Percentiles rank a stretch among this genome's conserved stretches.
Evolutionary conservation across 768 basidiomycete genomes (phyloP).

Genomic region (Lactifluus volemus): DNA sequence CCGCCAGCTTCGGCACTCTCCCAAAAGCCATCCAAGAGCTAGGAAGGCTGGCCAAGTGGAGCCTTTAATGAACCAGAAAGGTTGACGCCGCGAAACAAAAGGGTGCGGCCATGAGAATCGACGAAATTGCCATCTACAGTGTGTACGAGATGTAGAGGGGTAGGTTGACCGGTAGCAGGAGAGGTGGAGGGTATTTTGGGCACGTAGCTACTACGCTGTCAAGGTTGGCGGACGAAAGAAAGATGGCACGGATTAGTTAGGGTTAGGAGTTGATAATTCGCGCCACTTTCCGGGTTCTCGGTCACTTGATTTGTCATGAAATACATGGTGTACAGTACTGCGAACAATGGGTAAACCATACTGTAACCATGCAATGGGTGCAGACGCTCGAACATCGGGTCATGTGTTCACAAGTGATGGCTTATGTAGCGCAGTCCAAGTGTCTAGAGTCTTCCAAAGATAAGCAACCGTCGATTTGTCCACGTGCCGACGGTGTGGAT

Average conservation of each 20-base stretch:
- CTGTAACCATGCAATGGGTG: background rate
- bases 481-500: conserved; percentile 79
- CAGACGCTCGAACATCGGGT: conserved; percentile 1
- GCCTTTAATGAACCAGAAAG: conserved; percentile 85
- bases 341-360: background rate
- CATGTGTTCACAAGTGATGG: conserved; percentile 55
- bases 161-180: conserved; percentile 45
- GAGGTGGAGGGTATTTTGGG: conserved; percentile 48
- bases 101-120: conserved; percentile 62
- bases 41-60: conserved; percentile 60
- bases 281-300: too few relatives aligned
- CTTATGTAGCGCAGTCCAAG: conserved; percentile 75
- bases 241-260: background rate
- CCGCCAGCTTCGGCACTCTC: conserved; percentile 62
- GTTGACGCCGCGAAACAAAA: conserved; percentile 89
- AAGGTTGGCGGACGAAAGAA: background rate
- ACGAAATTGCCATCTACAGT: conserved; percentile 63
- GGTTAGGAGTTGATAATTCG: conserved; percentile 17
- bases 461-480: conserved; percentile 93
- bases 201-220: conserved; percentile 32
- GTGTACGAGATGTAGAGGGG: conserved; percentile 47
- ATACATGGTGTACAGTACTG: too few relatives aligned
- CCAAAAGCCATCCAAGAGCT: conserved; percentile 73
- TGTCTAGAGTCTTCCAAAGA: conserved; percentile 90
- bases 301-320: too few relatives aligned